Base-by-base conservation (phyloP, 2,329 filamentous ascomycete species). In the Pseudocercospora fuligena region DNA sequence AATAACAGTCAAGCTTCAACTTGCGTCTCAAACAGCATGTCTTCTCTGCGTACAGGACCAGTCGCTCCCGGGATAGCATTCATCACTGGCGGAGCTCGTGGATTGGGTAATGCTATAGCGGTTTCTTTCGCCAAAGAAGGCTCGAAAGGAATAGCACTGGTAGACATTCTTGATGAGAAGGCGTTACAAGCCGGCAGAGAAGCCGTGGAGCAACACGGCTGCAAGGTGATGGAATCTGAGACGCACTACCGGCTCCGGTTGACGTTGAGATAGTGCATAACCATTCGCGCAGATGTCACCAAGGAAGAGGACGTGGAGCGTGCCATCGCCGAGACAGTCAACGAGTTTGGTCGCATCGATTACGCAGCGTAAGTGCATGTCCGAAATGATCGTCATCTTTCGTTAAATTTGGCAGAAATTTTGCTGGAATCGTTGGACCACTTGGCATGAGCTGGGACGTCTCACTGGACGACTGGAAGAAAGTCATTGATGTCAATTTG, bases 291-390 rank as follows among this genome's bases (percentile, higher is more conserved):
- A 19, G 74, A 77, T 51, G 74, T 77, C 14, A 77, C 75, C 6
- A 71, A 75, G 62, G 74, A 77, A 70, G 73, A 75, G 1, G 72
- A 78, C 19, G 73, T 80, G 6, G 73, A 77, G 54, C 66, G 69
- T 8, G 73, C 78, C 12, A 70, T 80, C 7, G 62, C 68, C 7
- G 53, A 77, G 61, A 81, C 80, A 0, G 70, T 82, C 0, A 54
- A 72, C 8, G 72, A 63, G 16, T 80, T 80, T 27, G 81, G 80
- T 0, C 72, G 70, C 8, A 73, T 84, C 0, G 79, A 83, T 46
- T 79, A 81, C 5, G 80, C 81, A 0, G 78, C 72, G 68, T 70
- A 60, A 60, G 68, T 59, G 6, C 9, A 14, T 2, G 12, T 2
- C 31, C 25, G n/a, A 19, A 5, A 23, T 3, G n/a, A 61, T 16